Conservation (phyloP, 805 yeast species). For the Wickerhamomyces alni region DNA sequence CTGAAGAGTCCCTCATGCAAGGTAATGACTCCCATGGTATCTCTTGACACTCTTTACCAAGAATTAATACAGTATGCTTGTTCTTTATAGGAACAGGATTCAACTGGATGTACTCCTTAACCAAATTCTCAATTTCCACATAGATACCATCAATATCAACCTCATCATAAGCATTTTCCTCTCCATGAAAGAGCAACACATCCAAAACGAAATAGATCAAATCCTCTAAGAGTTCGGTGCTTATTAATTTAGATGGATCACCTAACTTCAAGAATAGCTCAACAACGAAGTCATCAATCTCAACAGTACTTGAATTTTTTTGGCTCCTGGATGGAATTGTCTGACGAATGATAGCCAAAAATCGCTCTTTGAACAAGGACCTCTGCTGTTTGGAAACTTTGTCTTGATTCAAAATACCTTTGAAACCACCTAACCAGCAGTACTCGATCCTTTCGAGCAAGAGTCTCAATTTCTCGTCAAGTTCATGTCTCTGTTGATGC, state of each 20-base stretch:
- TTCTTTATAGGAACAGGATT: constrained; percentile 9
- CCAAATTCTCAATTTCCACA: constrained; percentile 42
- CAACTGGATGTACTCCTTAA: constrained; percentile 27
- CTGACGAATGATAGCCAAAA: constrained; percentile 35
- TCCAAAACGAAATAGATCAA: constrained; percentile 58
- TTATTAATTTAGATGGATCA: constrained; percentile 24
- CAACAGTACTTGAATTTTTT: constrained; percentile 28
- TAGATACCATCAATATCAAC: constrained; percentile 52
- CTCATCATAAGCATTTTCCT: constrained; percentile 58
- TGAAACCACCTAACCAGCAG: constrained; percentile 75
- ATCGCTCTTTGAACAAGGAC: constrained; percentile 28
- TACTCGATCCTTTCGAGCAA: constrained; percentile 55
- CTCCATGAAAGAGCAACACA: constrained; percentile 55
- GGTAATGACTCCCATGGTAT: constrained; percentile 91
- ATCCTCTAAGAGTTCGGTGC: constrained; percentile 49
- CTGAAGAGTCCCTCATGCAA: constrained; percentile 44
- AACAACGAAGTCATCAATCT: constrained; percentile 39
- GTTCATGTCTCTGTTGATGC: constrained; percentile 66
- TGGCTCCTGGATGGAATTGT: constrained; percentile 42
- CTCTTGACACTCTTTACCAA: constrained; percentile 56
- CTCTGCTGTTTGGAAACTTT: constrained; percentile 23
- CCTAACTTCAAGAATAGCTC: constrained; percentile 47
- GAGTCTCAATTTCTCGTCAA: constrained; percentile 51
- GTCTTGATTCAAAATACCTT: constrained; percentile 47
- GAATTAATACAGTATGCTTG: constrained; percentile 62